Conservation (phyloP, 2,329 filamentous ascomycete species). For the Aphanocladium album region DNA sequence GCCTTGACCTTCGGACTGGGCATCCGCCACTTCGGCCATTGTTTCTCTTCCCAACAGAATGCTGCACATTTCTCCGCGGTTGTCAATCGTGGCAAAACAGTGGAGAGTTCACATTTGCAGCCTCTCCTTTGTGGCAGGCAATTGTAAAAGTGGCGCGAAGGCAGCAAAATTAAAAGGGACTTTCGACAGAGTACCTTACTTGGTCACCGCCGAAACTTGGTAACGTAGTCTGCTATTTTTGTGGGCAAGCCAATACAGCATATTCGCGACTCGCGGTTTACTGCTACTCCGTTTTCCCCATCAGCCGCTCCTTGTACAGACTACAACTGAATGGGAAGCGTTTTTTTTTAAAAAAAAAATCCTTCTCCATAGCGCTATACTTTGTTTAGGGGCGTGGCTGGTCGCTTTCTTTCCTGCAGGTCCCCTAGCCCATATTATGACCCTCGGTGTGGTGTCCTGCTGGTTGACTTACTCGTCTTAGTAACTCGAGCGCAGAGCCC, state of each 20-base stretch:
- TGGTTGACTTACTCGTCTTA: slow-evolving; percentile 5
- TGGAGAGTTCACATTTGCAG: neutral
- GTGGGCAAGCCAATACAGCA: neutral
- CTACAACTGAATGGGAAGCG: neutral
- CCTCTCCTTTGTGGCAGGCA: neutral
- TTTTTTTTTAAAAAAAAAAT: no score
- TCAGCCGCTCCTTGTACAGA: neutral
- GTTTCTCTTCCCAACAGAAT: neutral
- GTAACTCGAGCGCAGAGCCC: neutral
- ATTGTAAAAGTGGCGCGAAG: neutral
- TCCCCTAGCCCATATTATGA: neutral
- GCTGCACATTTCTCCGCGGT: neutral
- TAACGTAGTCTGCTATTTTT: neutral
- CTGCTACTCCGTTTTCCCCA: neutral
- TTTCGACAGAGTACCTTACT: neutral
- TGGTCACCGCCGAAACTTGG: neutral
- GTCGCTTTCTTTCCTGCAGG: neutral
- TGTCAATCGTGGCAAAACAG: neutral
- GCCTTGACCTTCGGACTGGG: neutral
- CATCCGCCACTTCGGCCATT: neutral
- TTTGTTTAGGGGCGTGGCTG: slow-evolving; percentile 2
- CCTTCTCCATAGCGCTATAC: slow-evolving; percentile 6
- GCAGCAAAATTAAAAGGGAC: neutral
- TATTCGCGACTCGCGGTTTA: neutral
- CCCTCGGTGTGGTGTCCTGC: neutral